Base-by-base conservation (phyloP, 2,329 filamentous ascomycete genomes). In the Ceratocystis smalleyi region DNA sequence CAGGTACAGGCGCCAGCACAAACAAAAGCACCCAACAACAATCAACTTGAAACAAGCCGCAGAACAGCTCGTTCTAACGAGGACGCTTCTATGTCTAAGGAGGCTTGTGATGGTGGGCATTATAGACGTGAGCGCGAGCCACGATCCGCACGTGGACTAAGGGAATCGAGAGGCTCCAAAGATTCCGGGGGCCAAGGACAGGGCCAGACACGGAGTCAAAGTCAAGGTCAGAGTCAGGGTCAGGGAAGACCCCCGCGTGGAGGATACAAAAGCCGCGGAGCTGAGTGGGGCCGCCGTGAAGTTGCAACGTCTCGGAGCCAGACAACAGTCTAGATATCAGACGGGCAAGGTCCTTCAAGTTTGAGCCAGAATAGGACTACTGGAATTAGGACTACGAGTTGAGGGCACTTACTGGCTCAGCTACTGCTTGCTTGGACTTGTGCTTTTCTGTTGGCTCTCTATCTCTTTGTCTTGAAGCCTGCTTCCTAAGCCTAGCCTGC, bases 221-320 rank as follows among this genome's bases (percentile, higher is more conserved):
- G 10, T 27, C 45, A 49, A 22, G 5, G 45, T 10, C 19, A n/a
- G 6, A 8, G 22, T 27, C 45, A 49, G 45, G 45, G 47, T 24
- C 22, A n/a, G 6, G 47, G 47, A 12, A 7, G 51, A 2, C 30
- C 55, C 10, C 35, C 35, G 10, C 61, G 65, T 19, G 62, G 65
- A 40, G 65, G 65, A 19, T 66, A 66, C 30, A 61, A 62, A 57
- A 59, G 45, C 5, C 61, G 65, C 7, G 43, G 63, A 19, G 57
- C 65, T 19, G 65, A 66, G 24, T 66, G 61, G 62, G 43, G 47
- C n/a, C 62, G 62, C 22, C 65, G 65, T 19, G 65, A 61, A 12
- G 60, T 61, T 27, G n/a, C 63, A 10, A 22, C 49, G 24, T 43
- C 57, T n/a, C 19, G 45, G 22, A 61, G 40, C 27, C 43, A 61